Evolutionary conservation across 2,329 filamentous ascomycete species (phyloP).

Genomic region (Fusarium robinianum): DNA sequence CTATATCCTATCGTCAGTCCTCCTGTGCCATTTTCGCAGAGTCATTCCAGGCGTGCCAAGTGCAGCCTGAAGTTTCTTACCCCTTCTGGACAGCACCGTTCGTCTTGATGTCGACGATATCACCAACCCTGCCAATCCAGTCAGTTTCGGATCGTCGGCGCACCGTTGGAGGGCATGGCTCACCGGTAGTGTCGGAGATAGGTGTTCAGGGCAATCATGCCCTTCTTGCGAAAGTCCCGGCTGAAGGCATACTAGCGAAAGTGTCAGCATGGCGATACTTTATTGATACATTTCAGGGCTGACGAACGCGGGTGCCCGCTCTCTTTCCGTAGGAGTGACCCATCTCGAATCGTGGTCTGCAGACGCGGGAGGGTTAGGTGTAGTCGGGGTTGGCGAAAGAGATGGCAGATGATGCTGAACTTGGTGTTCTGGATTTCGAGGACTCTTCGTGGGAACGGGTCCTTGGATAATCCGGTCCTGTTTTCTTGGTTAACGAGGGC

Average conservation of each 20-base stretch:
- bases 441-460: conserved; percentile 45
- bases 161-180: conserved; percentile 22
- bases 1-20: conserved; percentile 55
- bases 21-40: conserved; percentile 6
- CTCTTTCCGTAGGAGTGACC: conserved; percentile 87
- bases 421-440: conserved; percentile 46
- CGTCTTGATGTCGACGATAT: conserved; percentile 98
- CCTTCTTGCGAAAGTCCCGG: conserved; percentile 92
- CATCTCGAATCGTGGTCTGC: conserved; percentile 67
- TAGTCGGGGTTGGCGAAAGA: conserved; percentile 48
- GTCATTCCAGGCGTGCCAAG: conserved; percentile 18
- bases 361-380: conserved; percentile 44
- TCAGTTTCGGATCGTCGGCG: conserved; percentile 46
- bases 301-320: conserved; percentile 80
- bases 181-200: conserved; percentile 94
- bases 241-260: conserved; percentile 80
- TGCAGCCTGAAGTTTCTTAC: conserved; percentile 56
- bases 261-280: conserved; percentile 39
- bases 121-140: conserved; percentile 73
- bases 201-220: conserved; percentile 89
- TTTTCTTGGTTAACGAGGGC: conserved; percentile 41
- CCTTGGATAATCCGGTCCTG: conserved; percentile 45
- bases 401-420: conserved; percentile 40
- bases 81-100: conserved; percentile 99
- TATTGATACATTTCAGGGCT: conserved; percentile 22